These are phyloP conservation scores for Lophium mytilinum DNA, from an alignment of 495 filamentous ascomycete genomes.

Conservation along the genomic window DNA sequence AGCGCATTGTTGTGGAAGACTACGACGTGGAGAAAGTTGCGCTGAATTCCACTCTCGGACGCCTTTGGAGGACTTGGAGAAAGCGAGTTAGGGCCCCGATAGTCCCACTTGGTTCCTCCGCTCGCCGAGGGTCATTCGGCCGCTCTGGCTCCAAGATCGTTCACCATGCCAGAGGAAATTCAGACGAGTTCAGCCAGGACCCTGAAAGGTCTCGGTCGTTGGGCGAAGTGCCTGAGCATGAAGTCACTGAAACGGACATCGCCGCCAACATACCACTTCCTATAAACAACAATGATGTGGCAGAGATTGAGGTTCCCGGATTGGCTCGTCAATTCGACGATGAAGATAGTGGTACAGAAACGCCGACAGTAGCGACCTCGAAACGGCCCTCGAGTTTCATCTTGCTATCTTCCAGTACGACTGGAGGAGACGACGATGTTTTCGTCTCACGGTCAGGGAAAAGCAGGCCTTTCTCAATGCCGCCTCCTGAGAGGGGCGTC, in stretches of 20 bases:
- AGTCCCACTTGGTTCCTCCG: slow-evolving; percentile 27
- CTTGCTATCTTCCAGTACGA: slow-evolving; percentile 11
- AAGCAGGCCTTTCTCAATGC: slow-evolving; percentile 19
- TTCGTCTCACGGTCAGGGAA: slow-evolving; percentile 3
- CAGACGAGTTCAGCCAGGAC: neutral
- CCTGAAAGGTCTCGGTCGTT: slow-evolving; percentile 10
- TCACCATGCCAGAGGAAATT: slow-evolving; percentile 8
- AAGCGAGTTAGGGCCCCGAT: slow-evolving; percentile 54
- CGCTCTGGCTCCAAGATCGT: slow-evolving; percentile 16
- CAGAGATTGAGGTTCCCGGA: slow-evolving; percentile 66
- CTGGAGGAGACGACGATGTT: neutral
- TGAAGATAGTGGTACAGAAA: slow-evolving; percentile 36
- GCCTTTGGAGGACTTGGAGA: slow-evolving; percentile 93
- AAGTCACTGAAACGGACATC: slow-evolving; percentile 32
- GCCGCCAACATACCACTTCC: slow-evolving; percentile 56
- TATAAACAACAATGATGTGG: slow-evolving; percentile 56
- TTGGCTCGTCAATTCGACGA: slow-evolving; percentile 52
- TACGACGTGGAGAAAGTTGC: slow-evolving; percentile 89
- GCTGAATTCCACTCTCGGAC: slow-evolving; percentile 74
- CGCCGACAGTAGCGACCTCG: slow-evolving; percentile 15
- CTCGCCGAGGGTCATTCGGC: neutral
- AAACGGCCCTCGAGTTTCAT: slow-evolving; percentile 21
- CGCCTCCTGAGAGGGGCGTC: slow-evolving; percentile 1
- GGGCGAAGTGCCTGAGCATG: slow-evolving; percentile 25
- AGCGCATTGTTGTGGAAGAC: slow-evolving; percentile 76